These are phyloP conservation scores for Leccinum arenicola DNA, from an alignment of 768 basidiomycete species.

Conservation along the genomic window DNA sequence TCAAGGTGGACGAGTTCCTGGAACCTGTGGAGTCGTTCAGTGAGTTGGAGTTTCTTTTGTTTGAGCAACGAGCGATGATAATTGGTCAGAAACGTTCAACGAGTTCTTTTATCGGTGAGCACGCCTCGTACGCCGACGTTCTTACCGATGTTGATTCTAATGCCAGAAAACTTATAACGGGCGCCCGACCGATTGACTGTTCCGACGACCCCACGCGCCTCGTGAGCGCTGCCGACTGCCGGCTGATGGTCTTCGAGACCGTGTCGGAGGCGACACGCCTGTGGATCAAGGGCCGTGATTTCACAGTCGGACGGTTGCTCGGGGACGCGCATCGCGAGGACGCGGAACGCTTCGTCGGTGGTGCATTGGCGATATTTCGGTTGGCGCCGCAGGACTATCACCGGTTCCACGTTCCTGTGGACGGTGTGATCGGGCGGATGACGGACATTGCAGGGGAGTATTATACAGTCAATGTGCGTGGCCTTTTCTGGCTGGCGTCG, in stretches of 20 bases:
- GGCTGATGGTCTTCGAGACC: slow-evolving; percentile 91
- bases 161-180: slow-evolving; percentile 77
- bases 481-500: slow-evolving; percentile 3
- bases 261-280: slow-evolving; percentile 81
- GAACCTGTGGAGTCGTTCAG: slow-evolving; percentile 85
- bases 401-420: slow-evolving; percentile 87
- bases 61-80: neutral
- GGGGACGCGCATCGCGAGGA: slow-evolving; percentile 75
- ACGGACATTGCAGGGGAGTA: slow-evolving; percentile 86
- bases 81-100: slow-evolving; percentile 77
- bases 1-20: slow-evolving; percentile 78
- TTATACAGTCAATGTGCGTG: slow-evolving; percentile 90
- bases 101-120: slow-evolving; percentile 79
- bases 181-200: slow-evolving; percentile 70
- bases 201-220: slow-evolving; percentile 75
- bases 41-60: slow-evolving; percentile 36
- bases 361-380: slow-evolving; percentile 85
- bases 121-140: neutral
- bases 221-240: slow-evolving; percentile 91
- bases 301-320: slow-evolving; percentile 74
- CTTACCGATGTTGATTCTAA: slow-evolving; percentile 2
- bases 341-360: slow-evolving; percentile 70
- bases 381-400: slow-evolving; percentile 96
- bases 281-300: slow-evolving; percentile 98
- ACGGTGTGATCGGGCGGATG: slow-evolving; percentile 81